phyloP scores from a whole-genome alignment of 345 rosid species.

The Gossypium bickii region DNA sequence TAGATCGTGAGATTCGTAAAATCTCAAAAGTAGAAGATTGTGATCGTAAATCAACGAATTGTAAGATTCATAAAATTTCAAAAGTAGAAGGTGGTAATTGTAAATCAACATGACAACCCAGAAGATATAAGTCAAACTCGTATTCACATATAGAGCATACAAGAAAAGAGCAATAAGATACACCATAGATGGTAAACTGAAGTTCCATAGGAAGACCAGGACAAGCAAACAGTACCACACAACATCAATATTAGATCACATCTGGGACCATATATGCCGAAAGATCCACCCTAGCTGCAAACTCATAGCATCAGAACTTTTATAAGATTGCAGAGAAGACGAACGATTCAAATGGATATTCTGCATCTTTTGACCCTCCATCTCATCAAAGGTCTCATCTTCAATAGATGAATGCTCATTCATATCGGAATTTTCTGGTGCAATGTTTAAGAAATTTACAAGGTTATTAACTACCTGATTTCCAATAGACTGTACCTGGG shows the following conservation, averaged over 20 bases:
- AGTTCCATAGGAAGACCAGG: conserved; percentile 83
- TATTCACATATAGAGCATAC: conserved; percentile 81
- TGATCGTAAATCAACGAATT: no score
- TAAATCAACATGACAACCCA: conserved; percentile 87
- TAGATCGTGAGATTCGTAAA: no score
- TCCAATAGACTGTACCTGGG: conserved; percentile 87
- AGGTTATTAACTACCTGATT: conserved; percentile 65
- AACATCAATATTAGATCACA: conserved; percentile 80
- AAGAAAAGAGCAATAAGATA: conserved; percentile 88
- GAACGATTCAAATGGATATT: conserved; percentile 42
- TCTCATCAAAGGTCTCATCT: conserved; percentile 53
- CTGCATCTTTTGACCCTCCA: conserved; percentile 54
- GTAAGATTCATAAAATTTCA: no score
- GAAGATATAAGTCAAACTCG: conserved; percentile 80
- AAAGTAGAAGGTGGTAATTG: conserved; percentile 3
- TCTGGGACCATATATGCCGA: conserved; percentile 85
- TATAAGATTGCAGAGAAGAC: conserved; percentile 76
- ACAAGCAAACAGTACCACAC: conserved; percentile 89
- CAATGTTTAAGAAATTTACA: no score
- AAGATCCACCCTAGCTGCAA: conserved; percentile 87
- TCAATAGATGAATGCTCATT: conserved; percentile 50
- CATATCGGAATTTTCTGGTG: conserved; percentile 23
- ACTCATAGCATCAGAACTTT: conserved; percentile 78
- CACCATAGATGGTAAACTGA: conserved; percentile 87
- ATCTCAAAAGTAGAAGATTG: no score